Percentiles rank a stretch among this genome's conserved stretches.
Conservation (phyloP, 805 yeast genomes). For the Candida nitratophila region DNA sequence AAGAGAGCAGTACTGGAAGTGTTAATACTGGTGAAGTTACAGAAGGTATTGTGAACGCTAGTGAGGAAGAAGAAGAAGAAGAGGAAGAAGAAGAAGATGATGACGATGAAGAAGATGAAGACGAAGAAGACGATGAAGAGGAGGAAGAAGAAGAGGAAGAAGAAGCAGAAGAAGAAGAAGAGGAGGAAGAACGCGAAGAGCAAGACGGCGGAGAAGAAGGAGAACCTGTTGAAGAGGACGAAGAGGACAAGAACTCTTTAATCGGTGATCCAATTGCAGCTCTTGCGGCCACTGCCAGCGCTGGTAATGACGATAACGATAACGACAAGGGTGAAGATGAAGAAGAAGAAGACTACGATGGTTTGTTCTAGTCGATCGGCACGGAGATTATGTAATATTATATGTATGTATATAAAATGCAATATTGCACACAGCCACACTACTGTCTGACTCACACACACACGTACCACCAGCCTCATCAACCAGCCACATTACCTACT, state of each 20-base stretch:
- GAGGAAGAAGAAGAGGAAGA: constrained; percentile 19
- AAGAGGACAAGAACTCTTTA: too few species aligned
- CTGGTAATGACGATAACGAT: constrained; percentile 12
- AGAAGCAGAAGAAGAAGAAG: constrained; percentile 14
- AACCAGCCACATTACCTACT: too few species aligned
- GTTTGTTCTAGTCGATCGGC: constrained; percentile 10
- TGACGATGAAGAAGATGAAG: constrained; percentile 12
- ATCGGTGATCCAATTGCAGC: too few species aligned
- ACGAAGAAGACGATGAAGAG: constrained; percentile 22
- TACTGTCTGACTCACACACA: too few species aligned
- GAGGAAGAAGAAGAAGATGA: constrained; percentile 12
- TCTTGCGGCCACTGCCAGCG: constrained; percentile 13
- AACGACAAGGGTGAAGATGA: constrained; percentile 18
- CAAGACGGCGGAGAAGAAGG: constrained; percentile 15
- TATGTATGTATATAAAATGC: too few species aligned
- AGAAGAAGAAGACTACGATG: constrained; percentile 26
- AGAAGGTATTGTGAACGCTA: constrained; percentile 42
- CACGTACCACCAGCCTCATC: too few species aligned
- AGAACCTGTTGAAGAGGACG: constrained; percentile 25
- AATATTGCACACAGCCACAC: too few species aligned
- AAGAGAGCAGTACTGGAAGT: constrained; percentile 20
- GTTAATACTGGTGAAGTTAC: constrained; percentile 40
- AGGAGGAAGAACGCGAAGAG: constrained; percentile 8
- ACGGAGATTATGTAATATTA: too few species aligned
- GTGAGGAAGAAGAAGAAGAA: constrained; percentile 38